These are phyloP conservation scores for Fusarium liriodendri DNA, from an alignment of 2,329 filamentous ascomycete genomes.

Conservation along the genomic window DNA sequence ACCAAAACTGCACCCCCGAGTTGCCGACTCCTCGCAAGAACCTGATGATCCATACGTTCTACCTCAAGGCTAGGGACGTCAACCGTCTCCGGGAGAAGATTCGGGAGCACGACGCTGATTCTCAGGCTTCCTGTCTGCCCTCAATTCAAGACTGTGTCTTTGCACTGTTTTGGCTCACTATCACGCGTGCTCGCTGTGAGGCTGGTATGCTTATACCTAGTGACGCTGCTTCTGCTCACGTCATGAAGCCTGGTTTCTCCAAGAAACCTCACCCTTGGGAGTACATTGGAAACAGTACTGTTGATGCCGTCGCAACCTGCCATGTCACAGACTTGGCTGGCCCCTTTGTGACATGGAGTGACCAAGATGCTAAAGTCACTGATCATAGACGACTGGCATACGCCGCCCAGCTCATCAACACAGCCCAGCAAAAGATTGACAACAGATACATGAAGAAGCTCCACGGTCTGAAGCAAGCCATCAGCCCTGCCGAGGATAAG, in stretches of 20 bases:
- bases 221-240: constrained; percentile 4
- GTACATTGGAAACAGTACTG: constrained; percentile 33
- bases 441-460: constrained; percentile 17
- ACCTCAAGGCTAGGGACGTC: background rate
- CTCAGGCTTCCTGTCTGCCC: background rate
- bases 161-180: constrained; percentile 30
- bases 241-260: constrained; percentile 16
- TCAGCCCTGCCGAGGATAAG: constrained; percentile 7
- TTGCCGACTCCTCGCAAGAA: background rate
- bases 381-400: background rate
- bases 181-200: constrained; percentile 22
- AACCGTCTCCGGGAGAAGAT: background rate
- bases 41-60: constrained; percentile 9
- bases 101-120: background rate
- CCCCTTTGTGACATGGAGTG: background rate
- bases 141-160: constrained; percentile 28
- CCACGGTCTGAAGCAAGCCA: constrained; percentile 24
- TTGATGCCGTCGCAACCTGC: constrained; percentile 16
- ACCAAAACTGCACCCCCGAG: background rate
- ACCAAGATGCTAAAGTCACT: background rate
- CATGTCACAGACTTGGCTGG: constrained; percentile 8
- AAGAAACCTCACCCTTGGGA: background rate
- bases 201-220: background rate
- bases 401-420: constrained; percentile 4
- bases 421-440: constrained; percentile 9